Evolutionary conservation across 2,329 filamentous ascomycete species (phyloP).

Genomic region (Nemania diffusa): DNA sequence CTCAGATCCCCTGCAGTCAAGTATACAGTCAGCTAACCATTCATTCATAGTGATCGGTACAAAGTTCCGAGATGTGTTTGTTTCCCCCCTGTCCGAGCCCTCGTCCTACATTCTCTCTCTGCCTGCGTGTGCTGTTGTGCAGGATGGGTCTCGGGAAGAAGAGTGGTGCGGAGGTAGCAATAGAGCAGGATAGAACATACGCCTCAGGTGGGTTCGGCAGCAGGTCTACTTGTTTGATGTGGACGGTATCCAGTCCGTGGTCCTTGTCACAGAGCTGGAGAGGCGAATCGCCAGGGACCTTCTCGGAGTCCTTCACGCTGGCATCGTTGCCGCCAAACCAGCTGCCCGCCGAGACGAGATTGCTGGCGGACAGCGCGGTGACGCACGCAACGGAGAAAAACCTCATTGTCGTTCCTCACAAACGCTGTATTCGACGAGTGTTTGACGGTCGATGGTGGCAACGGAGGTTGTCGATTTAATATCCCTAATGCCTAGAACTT

Average conservation of each 20-base stretch:
- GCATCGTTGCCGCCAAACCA: constrained; percentile 62
- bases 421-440: not conserved
- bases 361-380: constrained; percentile 54
- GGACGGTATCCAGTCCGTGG: constrained; percentile 75
- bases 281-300: constrained; percentile 87
- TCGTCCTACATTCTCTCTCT: not conserved
- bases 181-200: constrained; percentile 64
- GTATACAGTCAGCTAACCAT: constrained; percentile 38
- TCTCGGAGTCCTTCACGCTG: constrained; percentile 62
- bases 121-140: not conserved
- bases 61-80: not conserved
- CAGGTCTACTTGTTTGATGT: constrained; percentile 83
- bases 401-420: constrained; percentile 48
- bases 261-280: constrained; percentile 78
- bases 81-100: not conserved
- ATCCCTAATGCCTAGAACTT: not conserved
- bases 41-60: constrained; percentile 1
- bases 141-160: not conserved
- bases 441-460: not conserved
- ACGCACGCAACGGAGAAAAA: constrained; percentile 56
- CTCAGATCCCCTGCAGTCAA: constrained; percentile 71
- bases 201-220: constrained; percentile 85
- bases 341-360: constrained; percentile 58
- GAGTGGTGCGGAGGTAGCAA: not conserved
- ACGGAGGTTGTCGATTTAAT: not conserved